Conservation (phyloP, 805 yeast species). For the Lachancea meyersii region DNA sequence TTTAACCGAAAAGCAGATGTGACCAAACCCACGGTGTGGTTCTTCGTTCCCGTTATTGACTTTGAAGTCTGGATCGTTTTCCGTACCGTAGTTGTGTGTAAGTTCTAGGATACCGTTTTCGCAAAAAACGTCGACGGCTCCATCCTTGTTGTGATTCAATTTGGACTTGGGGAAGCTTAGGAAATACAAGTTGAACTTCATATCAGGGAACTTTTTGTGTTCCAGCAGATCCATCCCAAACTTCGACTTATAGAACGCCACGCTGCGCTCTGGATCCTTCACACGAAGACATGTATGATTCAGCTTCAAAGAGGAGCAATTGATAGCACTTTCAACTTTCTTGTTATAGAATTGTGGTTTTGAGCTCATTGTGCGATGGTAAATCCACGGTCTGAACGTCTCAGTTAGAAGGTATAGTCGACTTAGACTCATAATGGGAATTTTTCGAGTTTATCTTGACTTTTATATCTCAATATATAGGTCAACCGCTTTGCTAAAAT, state of each 20-base stretch:
- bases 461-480: no score
- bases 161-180: conserved; percentile 40
- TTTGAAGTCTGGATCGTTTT: conserved; percentile 47
- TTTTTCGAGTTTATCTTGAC: no score
- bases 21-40: conserved; percentile 90
- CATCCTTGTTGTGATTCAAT: conserved; percentile 36
- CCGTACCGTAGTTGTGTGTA: conserved; percentile 73
- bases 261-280: conserved; percentile 68
- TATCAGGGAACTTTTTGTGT: conserved; percentile 45
- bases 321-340: conserved; percentile 19
- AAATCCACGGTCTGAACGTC: neutral
- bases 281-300: conserved; percentile 78
- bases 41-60: conserved; percentile 78
- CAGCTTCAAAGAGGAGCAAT: conserved; percentile 30
- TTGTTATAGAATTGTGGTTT: conserved; percentile 12
- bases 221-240: conserved; percentile 66
- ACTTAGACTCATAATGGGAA: neutral
- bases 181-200: conserved; percentile 62
- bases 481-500: no score
- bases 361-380: conserved; percentile 15
- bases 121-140: conserved; percentile 30
- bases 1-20: conserved; percentile 81
- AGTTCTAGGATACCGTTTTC: conserved; percentile 69
- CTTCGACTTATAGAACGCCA: conserved; percentile 64
- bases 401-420: neutral